Conservation (phyloP, 768 basidiomycete species). For the Rhizopogon salebrosus region DNA sequence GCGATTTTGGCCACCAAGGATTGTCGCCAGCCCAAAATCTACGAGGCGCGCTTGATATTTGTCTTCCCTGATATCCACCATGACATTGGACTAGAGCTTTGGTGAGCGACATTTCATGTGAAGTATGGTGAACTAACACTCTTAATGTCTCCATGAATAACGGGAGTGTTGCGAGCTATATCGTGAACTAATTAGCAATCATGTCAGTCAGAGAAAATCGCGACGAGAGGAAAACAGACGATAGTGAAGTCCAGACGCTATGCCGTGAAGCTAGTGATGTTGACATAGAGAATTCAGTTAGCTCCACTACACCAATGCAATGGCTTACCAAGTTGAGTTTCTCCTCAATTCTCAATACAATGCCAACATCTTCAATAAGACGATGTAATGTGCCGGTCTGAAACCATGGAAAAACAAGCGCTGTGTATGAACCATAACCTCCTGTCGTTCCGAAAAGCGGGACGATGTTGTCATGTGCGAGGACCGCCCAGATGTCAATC, state of each 20-base stretch:
- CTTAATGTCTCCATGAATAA: constrained; percentile 1
- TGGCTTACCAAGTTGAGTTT: constrained; percentile 12
- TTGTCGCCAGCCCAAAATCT: constrained; percentile 38
- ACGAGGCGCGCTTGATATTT: constrained; percentile 31
- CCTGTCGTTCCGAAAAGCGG: constrained; percentile 10
- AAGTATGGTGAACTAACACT: not conserved
- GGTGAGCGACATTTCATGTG: not conserved
- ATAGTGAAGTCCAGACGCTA: not conserved
- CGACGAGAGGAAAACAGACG: not conserved
- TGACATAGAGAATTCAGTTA: not conserved
- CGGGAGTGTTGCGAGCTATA: not conserved
- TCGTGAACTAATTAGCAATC: not conserved
- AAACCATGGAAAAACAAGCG: constrained; percentile 14
- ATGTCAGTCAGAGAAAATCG: not conserved
- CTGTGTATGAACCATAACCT: constrained; percentile 7
- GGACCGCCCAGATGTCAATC: constrained; percentile 11
- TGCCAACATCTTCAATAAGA: constrained; percentile 2
- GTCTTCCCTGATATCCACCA: constrained; percentile 27
- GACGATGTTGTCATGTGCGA: constrained; percentile 14
- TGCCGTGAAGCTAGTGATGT: not conserved
- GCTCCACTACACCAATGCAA: not conserved
- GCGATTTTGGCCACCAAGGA: constrained; percentile 26
- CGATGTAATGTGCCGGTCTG: constrained; percentile 1
- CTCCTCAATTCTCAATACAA: constrained; percentile 1
- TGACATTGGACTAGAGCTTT: constrained; percentile 33